Evolutionary conservation across 2,329 filamentous ascomycete genomes (phyloP), one percentile per base, ranked within the genome.

Genomic region (Clonostachys rhizophaga): DNA sequence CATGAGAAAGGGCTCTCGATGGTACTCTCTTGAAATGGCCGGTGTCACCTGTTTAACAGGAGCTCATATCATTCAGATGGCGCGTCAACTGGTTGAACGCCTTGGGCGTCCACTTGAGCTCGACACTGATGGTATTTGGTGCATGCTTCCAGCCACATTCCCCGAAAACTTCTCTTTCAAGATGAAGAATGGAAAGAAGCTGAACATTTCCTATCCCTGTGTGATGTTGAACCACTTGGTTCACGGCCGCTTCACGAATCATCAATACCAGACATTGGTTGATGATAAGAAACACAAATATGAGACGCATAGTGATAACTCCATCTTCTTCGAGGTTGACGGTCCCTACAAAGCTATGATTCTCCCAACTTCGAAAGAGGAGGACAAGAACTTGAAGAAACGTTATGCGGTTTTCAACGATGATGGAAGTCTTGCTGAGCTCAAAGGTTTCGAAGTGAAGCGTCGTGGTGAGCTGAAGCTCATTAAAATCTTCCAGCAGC

Each of bases 21-120:
- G 94, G 94, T 99, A 99, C 64, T 99, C 94, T 16, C 86, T 99
- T 80, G 94, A 99, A 64, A 99, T 99, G 94, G 94, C 95, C 14
- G 94, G 94, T 57, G 94, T 99, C 5, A 99, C 94, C 40, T 99
- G 94, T 70, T 73, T 99, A 64, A 99, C 94, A 2, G 94, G 94
- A 52, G 94, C 94, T 34, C 89, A 85, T 40, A 99, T 99, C 62
- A 99, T 99, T 63, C 94, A 99, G 61, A 84, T 99, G 79, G 95
- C 94, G 16, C 83, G 92, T 60, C 86, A 94, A 57, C 79, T 99
- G 3, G 92, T 99, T 5, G 94, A 99, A 63, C 82, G 94, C 8
- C 88, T 99, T 36, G 94, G 94, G 20, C 81, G 94, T 48, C 94
- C 94, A 0, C 75, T 99, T 45, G 94, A 99, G 65, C 76, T 99